Evolutionary conservation across 2,329 filamentous ascomycete genomes (phyloP), one percentile per base, ranked within the genome.

Genomic region (Colletotrichum tropicicola): DNA sequence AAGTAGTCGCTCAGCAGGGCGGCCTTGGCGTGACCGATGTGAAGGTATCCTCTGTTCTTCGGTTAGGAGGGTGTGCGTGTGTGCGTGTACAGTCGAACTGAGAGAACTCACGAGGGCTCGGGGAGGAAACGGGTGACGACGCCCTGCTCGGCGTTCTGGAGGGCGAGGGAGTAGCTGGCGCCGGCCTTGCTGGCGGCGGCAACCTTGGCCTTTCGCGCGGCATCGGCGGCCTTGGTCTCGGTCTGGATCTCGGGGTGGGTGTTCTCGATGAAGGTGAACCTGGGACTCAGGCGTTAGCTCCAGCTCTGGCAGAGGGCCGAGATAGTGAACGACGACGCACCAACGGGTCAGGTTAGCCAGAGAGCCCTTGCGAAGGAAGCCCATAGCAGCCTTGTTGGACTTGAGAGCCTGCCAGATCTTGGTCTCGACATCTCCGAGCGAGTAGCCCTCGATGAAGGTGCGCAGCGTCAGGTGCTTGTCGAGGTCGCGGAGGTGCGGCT

Each of bases 1-100:
- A 98, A 98, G 85, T 97, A 98, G 78, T 98, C 94, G 82, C 96
- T 97, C 61, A 98, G 88, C 59, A 97, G 85, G 6, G 94, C 94
- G 28, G 94, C 94, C 82, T 98, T 98, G 71, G 94, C 93, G 82
- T 98, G 95, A 57, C 95, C 95, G 69, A 98, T 97, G 81, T 98
- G 95, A 45, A 98, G 88, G 76, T 97, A 79, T 49, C 62, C 62
- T 65, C 59, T 63, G 39, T 45, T 39, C n/a, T 21, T 1, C 5
- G 17, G 10, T 63, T 59, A 63, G 49, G 23, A 3, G 5, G 3
- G 6, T 17, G 19, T 23, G n/a, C n/a, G n/a, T n/a, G n/a, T 25
- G n/a, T 6, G 6, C 3, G 9, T 2, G 21, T 35, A 12, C 10
- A 43, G 7, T 47, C 9, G 30, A 30, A 5, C 13, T 15, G 17